Conservation (phyloP, 371 early-diverging fungal genomes). For the Mucor lusitanicus region DNA sequence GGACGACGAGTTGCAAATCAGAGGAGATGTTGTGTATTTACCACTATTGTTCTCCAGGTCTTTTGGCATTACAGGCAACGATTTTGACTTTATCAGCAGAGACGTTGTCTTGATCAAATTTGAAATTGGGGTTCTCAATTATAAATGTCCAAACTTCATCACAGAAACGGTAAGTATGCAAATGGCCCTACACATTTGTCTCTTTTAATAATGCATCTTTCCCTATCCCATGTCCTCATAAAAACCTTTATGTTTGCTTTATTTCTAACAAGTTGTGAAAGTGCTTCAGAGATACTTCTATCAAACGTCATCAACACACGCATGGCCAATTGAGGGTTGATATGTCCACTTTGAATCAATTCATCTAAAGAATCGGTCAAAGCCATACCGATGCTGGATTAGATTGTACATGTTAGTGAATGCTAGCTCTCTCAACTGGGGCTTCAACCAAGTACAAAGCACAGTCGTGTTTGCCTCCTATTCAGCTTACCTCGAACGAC, state of each 20-base stretch:
- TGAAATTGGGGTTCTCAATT: constrained; percentile 82
- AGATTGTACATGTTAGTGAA: not conserved
- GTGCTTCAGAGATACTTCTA: constrained; percentile 47
- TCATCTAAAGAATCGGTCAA: constrained; percentile 96
- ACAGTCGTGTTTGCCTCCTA: not conserved
- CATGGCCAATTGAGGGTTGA: constrained; percentile 95
- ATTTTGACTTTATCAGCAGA: constrained; percentile 89
- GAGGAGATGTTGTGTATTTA: not conserved
- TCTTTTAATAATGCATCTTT: not conserved
- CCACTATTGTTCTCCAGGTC: constrained; percentile 64
- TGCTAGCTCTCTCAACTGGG: not conserved
- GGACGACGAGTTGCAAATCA: not conserved
- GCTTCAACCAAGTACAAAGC: not conserved
- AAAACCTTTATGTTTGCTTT: constrained; percentile 49
- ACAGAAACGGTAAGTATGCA: constrained; percentile 89
- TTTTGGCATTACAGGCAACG: constrained; percentile 83
- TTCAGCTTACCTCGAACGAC: constrained; percentile 46
- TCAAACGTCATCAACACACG: constrained; percentile 83
- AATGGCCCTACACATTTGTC: constrained; percentile 62
- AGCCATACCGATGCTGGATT: constrained; percentile 79
- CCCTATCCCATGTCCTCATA: not conserved
- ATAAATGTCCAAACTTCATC: constrained; percentile 98
- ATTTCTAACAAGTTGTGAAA: constrained; percentile 47
- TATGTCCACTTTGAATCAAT: constrained; percentile 86
- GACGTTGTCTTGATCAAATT: constrained; percentile 82